Evolutionary conservation across 2,329 filamentous ascomycete species (phyloP).

Genomic region (Chaetomium sp.): DNA sequence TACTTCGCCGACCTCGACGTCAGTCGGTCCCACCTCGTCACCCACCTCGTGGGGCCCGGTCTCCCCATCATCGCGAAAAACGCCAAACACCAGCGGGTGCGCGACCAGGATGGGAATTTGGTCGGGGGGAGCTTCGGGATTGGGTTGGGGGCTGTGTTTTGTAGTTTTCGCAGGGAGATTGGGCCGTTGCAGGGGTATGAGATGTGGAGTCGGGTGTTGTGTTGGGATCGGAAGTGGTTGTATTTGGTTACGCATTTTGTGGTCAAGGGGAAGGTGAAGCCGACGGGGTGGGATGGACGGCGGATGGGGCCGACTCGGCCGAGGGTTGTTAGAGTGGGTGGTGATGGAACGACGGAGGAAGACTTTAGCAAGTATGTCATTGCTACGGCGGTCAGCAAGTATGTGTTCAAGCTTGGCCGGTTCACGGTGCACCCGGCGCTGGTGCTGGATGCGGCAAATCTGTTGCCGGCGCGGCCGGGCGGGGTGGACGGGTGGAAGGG

Average conservation of each 20-base stretch:
- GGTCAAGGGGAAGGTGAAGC: constrained; percentile 51
- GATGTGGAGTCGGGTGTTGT: constrained; percentile 63
- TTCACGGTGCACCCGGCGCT: constrained; percentile 79
- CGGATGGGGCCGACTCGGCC: constrained; percentile 30
- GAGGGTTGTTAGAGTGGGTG: constrained; percentile 9
- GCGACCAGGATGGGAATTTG: constrained; percentile 43
- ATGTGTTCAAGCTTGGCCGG: constrained; percentile 74
- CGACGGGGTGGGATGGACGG: constrained; percentile 46
- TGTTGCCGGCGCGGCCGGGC: constrained; percentile 70
- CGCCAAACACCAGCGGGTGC: constrained; percentile 42
- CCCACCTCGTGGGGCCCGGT: constrained; percentile 56
- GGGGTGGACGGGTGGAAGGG: constrained; percentile 52
- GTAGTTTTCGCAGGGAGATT: constrained; percentile 69
- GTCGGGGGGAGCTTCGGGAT: constrained; percentile 52
- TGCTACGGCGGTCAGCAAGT: constrained; percentile 69
- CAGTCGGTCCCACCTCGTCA: constrained; percentile 72
- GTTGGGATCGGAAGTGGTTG: constrained; percentile 78
- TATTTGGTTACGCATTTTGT: constrained; percentile 72
- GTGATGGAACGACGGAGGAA: constrained; percentile 23
- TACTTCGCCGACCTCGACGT: constrained; percentile 86
- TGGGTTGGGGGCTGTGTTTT: constrained; percentile 66
- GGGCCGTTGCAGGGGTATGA: constrained; percentile 63
- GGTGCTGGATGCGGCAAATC: constrained; percentile 61
- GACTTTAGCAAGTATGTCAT: constrained; percentile 58
- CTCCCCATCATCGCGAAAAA: constrained; percentile 48